Conservation (phyloP, 805 yeast genomes). For the Kodamaea lidongshanica region DNA sequence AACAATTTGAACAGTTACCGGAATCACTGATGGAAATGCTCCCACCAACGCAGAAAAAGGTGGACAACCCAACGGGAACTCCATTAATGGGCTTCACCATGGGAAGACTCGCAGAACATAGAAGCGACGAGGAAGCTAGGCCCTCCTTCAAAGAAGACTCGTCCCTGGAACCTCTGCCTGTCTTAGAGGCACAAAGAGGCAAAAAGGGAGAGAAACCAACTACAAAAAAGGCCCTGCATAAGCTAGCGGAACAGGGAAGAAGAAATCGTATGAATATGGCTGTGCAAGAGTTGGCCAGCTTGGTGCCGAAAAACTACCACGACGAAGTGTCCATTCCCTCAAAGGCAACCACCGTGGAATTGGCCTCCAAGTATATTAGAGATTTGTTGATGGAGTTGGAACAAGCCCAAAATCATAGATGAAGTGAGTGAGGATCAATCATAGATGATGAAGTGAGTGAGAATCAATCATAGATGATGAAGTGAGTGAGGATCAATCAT, state of each 20-base stretch:
- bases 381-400: constrained; percentile 28
- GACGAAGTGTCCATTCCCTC: constrained; percentile 64
- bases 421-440: no score
- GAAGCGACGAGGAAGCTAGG: constrained; percentile 5
- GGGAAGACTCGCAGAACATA: constrained; percentile 38
- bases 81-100: constrained; percentile 42
- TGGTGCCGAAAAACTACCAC: constrained; percentile 59
- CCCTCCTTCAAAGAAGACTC: constrained; percentile 8
- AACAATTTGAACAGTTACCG: constrained; percentile 23
- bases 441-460: no score
- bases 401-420: constrained; percentile 7
- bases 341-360: constrained; percentile 92
- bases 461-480: background rate
- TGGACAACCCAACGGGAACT: constrained; percentile 15
- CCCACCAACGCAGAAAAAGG: constrained; percentile 32
- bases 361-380: constrained; percentile 67
- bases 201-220: constrained; percentile 28
- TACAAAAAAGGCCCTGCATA: constrained; percentile 68
- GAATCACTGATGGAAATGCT: constrained; percentile 28
- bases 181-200: constrained; percentile 4
- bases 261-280: constrained; percentile 89
- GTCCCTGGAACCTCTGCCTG: constrained; percentile 11
- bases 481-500: background rate
- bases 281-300: constrained; percentile 60
- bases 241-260: constrained; percentile 93